Evolutionary conservation across 2,329 filamentous ascomycete genomes (phyloP).

Genomic region (Dactylellina cionopaga): DNA sequence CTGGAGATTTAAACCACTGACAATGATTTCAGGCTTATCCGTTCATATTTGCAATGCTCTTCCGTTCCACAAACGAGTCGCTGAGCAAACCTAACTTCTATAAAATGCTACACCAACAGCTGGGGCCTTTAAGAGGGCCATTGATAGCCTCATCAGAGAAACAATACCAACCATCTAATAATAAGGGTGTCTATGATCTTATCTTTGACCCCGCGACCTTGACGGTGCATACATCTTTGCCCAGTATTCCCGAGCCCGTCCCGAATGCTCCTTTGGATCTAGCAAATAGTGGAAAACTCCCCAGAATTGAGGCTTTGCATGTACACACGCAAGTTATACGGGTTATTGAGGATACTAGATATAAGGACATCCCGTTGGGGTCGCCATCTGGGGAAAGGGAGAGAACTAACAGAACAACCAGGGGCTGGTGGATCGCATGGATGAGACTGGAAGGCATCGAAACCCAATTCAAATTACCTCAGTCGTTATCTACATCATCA

Average conservation of each 20-base stretch:
- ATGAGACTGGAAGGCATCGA: conserved; percentile 61
- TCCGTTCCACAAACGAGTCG: conserved; percentile 70
- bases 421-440: conserved; percentile 78
- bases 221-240: conserved; percentile 72
- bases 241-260: conserved; percentile 70
- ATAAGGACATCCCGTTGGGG: conserved; percentile 35
- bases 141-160: conserved; percentile 66
- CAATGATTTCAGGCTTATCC: conserved; percentile 62
- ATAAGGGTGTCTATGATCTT: conserved; percentile 67
- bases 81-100: conserved; percentile 69
- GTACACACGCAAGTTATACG: conserved; percentile 73
- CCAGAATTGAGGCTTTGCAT: conserved; percentile 70
- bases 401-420: conserved; percentile 72
- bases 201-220: conserved; percentile 70
- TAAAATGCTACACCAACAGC: conserved; percentile 70
- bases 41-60: conserved; percentile 81
- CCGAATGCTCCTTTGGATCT: conserved; percentile 53
- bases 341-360: conserved; percentile 64
- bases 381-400: conserved; percentile 64
- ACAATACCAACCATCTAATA: conserved; percentile 64
- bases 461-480: conserved; percentile 10
- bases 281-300: conserved; percentile 52
- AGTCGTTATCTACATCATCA: not conserved
- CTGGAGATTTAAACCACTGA: not conserved
- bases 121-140: conserved; percentile 69